A percentile compares a stretch with the other conserved stretches of the same genome.
These are phyloP conservation scores for Xylaria castorea DNA, from an alignment of 495 filamentous ascomycete genomes.

Conservation along the genomic window DNA sequence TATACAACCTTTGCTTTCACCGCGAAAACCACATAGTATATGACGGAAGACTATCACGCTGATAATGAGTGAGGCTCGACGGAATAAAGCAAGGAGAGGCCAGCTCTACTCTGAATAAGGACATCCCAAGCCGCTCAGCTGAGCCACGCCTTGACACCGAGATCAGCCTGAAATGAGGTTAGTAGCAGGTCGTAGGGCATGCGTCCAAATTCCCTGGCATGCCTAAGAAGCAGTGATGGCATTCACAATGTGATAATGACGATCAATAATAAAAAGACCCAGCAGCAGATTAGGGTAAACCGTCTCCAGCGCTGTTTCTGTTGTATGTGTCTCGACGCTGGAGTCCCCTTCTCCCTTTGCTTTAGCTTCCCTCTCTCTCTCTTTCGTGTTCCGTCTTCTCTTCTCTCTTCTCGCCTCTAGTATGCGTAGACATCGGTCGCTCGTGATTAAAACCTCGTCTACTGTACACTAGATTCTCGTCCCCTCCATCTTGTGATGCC, in stretches of 20 bases:
- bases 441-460: neutral
- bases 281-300: neutral
- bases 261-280: neutral
- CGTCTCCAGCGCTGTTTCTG: neutral
- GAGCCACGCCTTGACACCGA: neutral
- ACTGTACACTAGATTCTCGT: no score
- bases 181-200: neutral
- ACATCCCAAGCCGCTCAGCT: neutral
- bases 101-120: neutral
- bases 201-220: conserved; percentile 9
- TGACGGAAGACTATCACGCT: neutral
- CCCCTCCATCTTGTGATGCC: conserved; percentile 1
- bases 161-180: neutral
- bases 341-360: neutral
- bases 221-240: neutral
- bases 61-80: neutral
- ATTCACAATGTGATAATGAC: neutral
- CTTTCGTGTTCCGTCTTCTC: neutral
- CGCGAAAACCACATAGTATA: neutral
- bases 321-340: neutral
- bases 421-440: neutral
- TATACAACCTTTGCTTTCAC: neutral
- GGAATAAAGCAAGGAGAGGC: neutral
- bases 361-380: neutral
- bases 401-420: neutral